Base-by-base conservation (phyloP, 805 yeast species). In the Ogataea dorogensis region DNA sequence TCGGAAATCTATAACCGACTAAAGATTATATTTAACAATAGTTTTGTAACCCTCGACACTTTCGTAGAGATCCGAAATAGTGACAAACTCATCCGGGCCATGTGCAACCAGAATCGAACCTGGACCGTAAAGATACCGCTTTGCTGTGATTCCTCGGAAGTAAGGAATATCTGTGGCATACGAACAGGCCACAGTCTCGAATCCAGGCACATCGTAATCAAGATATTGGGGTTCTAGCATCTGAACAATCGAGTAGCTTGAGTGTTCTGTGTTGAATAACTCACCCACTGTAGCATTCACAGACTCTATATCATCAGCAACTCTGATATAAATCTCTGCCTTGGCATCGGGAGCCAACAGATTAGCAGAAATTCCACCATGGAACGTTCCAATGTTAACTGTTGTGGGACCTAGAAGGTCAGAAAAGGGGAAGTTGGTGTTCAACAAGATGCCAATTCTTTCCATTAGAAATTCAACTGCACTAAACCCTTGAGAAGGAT, bases 361-460 rank as follows among this genome's bases (percentile, higher is more conserved):
- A 53, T 79, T 79, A 4, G 68, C 61, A 7, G 84, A 83, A 3
- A 74, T 73, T 16, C 85, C 86, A 5, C 74, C 82, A 6, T 58
- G 39, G 17, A 79, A 59, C 17, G 47, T 36, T 3, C 84, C 86
- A 28, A 75, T 64, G 42, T 79, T 79, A 29, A 77, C 54, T 1
- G 84, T 79, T 1, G 79, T 61, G 7, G 71, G 69, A 1, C 85
- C 86, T 35, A 79, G 64, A 11, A 71, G 49, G 4, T 67, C 71
- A 16, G 73, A 66, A 1, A 36, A 42, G 8, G 84, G 83, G 30
- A 63, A 65, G 6, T 68, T 59, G 1, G 59, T 42, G 21, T 59
- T 47, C 24, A 68, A 52, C 27, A 79, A 55, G 4, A 62, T 55
- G 40, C 62, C 47, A 40, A 77, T 59, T 0, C 69, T 58, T 10